phyloP scores from a whole-genome alignment of 2,329 filamentous ascomycete species.

The Penicillium concentricum region DNA sequence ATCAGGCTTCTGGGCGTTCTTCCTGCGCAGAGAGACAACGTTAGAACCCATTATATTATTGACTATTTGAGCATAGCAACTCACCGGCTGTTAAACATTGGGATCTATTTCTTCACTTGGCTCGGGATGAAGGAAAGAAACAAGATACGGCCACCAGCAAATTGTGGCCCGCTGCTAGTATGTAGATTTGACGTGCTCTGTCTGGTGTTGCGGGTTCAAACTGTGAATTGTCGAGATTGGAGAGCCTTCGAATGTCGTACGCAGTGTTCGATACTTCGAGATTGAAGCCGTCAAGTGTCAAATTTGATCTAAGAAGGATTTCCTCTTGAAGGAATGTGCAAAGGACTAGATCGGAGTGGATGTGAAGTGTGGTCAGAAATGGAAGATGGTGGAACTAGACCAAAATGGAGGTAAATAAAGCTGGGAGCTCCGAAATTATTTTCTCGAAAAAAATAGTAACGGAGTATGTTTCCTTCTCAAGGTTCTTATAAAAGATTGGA shows the following conservation, averaged over 20 bases:
- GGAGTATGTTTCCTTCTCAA: slow-evolving; percentile 1
- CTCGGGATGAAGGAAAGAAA: neutral
- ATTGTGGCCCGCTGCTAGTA: neutral
- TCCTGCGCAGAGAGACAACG: slow-evolving; percentile 48
- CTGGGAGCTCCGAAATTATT: too few relatives aligned
- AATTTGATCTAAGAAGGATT: neutral
- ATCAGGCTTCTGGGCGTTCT: slow-evolving; percentile 78
- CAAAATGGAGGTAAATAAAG: slow-evolving; percentile 6
- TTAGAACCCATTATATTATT: neutral
- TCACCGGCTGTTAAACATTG: slow-evolving; percentile 52
- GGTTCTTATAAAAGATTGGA: slow-evolving; percentile 6
- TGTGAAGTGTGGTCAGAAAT: neutral
- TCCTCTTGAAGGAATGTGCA: neutral
- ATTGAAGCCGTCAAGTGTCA: neutral
- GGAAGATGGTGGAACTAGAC: too few relatives aligned
- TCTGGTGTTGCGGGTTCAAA: neutral
- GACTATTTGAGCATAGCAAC: slow-evolving; percentile 15
- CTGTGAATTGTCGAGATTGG: neutral
- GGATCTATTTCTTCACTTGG: slow-evolving; percentile 9
- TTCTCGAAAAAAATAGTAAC: neutral
- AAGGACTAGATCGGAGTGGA: neutral
- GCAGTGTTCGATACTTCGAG: neutral
- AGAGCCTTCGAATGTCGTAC: neutral
- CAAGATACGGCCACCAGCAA: too few relatives aligned
- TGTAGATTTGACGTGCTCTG: neutral